phyloP scores from a whole-genome alignment of 257 asterid species.

The Fraxinus cuspidata region DNA sequence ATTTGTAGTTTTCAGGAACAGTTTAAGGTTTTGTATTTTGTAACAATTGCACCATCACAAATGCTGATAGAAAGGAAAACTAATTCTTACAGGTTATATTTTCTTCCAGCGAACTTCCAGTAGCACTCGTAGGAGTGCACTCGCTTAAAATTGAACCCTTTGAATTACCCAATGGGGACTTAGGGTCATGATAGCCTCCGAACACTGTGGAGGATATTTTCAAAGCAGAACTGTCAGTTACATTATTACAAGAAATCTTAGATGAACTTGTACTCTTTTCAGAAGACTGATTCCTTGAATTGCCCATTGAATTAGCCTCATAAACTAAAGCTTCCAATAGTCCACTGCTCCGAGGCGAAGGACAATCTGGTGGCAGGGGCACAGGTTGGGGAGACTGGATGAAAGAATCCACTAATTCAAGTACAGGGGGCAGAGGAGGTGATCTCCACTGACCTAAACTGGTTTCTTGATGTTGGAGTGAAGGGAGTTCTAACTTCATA shows the following conservation, averaged over 20 bases:
- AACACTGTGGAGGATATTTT: slow-evolving; percentile 35
- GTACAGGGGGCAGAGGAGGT: slow-evolving; percentile 33
- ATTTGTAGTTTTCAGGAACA: neutral
- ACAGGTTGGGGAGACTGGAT: slow-evolving; percentile 46
- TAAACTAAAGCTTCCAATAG: slow-evolving; percentile 64
- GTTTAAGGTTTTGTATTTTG: neutral
- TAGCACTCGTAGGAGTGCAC: slow-evolving; percentile 37
- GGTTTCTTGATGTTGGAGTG: slow-evolving; percentile 70
- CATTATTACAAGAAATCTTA: slow-evolving; percentile 36
- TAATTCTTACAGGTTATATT: slow-evolving; percentile 35
- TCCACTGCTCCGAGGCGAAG: slow-evolving; percentile 64
- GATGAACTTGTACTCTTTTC: slow-evolving; percentile 42
- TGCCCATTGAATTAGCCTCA: slow-evolving; percentile 51
- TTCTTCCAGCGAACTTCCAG: slow-evolving; percentile 38
- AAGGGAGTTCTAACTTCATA: slow-evolving; percentile 84
- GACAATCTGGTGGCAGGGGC: slow-evolving; percentile 42
- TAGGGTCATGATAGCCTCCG: slow-evolving; percentile 39
- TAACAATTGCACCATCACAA: neutral
- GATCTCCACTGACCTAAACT: slow-evolving; percentile 45
- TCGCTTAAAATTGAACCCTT: slow-evolving; percentile 38
- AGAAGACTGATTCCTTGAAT: slow-evolving; percentile 42
- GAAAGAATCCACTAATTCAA: slow-evolving; percentile 47
- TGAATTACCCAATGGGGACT: slow-evolving; percentile 44
- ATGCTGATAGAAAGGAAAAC: slow-evolving; percentile 6
- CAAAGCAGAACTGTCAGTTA: slow-evolving; percentile 38